Evolutionary conservation across 768 basidiomycete genomes (phyloP).

Genomic region (Tulasnella sp.): DNA sequence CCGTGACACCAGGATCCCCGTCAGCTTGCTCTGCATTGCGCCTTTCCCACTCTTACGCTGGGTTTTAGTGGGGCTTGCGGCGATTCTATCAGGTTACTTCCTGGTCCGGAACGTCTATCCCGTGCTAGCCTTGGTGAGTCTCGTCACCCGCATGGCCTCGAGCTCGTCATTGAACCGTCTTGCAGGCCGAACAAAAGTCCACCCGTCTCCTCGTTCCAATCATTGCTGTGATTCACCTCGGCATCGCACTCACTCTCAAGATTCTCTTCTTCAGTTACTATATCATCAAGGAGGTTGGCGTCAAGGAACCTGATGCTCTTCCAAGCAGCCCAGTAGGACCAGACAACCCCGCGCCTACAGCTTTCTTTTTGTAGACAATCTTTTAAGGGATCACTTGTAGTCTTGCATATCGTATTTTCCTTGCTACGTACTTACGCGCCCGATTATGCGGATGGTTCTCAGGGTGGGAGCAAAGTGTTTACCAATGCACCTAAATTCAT

Average conservation of each 20-base stretch:
- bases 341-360: background rate
- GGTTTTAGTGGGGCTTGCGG: slow-evolving; percentile 69
- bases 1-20: slow-evolving; percentile 76
- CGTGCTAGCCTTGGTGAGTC: slow-evolving; percentile 72
- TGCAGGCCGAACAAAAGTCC: slow-evolving; percentile 79
- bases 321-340: slow-evolving; percentile 20
- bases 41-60: slow-evolving; percentile 80
- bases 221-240: slow-evolving; percentile 70
- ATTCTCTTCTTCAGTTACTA: slow-evolving; percentile 67
- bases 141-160: background rate
- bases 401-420: background rate
- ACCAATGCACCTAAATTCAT: background rate
- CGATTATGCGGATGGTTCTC: background rate
- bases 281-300: slow-evolving; percentile 43
- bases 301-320: slow-evolving; percentile 8
- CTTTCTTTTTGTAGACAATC: background rate
- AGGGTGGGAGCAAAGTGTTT: background rate
- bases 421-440: no score
- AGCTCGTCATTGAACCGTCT: background rate
- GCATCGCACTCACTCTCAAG: slow-evolving; percentile 81
- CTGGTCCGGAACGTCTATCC: slow-evolving; percentile 83
- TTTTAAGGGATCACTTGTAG: background rate
- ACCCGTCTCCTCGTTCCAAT: slow-evolving; percentile 77
- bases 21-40: slow-evolving; percentile 79
- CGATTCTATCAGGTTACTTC: slow-evolving; percentile 82